phyloP scores from a whole-genome alignment of 176 grass and related monocot species.

The Eragrostis nindensis region DNA sequence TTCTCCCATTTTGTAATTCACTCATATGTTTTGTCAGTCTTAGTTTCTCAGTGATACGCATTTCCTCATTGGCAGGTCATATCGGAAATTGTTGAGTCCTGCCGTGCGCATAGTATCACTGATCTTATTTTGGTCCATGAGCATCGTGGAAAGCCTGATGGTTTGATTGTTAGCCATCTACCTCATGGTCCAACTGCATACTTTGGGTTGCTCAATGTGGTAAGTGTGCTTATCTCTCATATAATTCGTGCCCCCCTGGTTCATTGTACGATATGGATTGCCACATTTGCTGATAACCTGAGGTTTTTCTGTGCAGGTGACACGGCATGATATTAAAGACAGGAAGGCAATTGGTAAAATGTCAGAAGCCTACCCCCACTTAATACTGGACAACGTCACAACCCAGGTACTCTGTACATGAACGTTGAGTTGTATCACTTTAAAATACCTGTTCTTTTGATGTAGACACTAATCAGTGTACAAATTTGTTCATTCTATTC shows the following conservation, averaged over 20 bases:
- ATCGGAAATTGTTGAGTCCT: conserved; percentile 86
- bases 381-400: conserved; percentile 86
- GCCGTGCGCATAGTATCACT: conserved; percentile 78
- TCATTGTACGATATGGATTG: background rate
- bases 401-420: conserved; percentile 53
- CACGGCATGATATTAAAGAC: conserved; percentile 90
- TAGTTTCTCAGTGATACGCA: background rate
- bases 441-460: background rate
- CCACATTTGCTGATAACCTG: conserved; percentile 18
- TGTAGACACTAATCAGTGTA: too few species aligned
- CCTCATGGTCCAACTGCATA: conserved; percentile 88
- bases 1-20: background rate
- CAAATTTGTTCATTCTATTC: too few species aligned
- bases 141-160: conserved; percentile 91
- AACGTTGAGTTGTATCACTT: background rate
- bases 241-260: background rate
- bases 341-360: conserved; percentile 89
- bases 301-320: conserved; percentile 57
- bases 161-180: conserved; percentile 88
- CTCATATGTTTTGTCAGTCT: background rate
- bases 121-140: conserved; percentile 94
- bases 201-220: conserved; percentile 94
- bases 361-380: conserved; percentile 94
- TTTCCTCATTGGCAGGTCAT: conserved; percentile 59
- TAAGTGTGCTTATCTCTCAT: conserved; percentile 44